Evolutionary conservation across 73 alveolate genomes (phyloP).

Genomic region (Uronychia binucleata): DNA sequence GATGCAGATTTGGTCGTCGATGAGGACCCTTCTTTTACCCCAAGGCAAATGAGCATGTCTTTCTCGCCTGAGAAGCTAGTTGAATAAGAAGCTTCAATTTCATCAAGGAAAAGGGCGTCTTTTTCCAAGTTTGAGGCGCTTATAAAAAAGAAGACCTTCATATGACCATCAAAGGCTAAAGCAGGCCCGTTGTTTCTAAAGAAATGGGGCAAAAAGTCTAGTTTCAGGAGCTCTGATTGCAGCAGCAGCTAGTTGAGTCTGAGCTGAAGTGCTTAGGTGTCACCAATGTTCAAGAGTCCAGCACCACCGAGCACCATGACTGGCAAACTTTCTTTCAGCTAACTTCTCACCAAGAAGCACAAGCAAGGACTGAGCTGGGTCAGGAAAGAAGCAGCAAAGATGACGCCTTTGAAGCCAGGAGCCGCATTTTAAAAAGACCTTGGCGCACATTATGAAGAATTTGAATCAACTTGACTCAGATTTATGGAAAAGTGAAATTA

Average conservation of each 20-base stretch:
- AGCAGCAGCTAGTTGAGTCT: background rate
- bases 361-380: background rate
- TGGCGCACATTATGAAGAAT: too few species aligned
- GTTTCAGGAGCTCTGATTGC: background rate
- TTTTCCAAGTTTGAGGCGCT: background rate
- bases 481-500: too few species aligned
- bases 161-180: background rate
- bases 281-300: background rate
- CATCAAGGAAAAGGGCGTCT: background rate
- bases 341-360: background rate
- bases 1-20: too few species aligned
- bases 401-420: background rate
- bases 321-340: background rate
- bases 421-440: background rate
- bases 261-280: background rate
- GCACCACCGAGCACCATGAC: background rate
- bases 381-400: background rate
- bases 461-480: too few species aligned
- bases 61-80: background rate
- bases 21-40: background rate
- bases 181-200: background rate
- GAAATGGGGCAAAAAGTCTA: background rate
- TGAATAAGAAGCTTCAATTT: too few species aligned
- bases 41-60: background rate
- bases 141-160: background rate